These are phyloP conservation scores for Immersiporthe knoxdaviesiana DNA, from an alignment of 2,329 filamentous ascomycete species.

Conservation along the genomic window DNA sequence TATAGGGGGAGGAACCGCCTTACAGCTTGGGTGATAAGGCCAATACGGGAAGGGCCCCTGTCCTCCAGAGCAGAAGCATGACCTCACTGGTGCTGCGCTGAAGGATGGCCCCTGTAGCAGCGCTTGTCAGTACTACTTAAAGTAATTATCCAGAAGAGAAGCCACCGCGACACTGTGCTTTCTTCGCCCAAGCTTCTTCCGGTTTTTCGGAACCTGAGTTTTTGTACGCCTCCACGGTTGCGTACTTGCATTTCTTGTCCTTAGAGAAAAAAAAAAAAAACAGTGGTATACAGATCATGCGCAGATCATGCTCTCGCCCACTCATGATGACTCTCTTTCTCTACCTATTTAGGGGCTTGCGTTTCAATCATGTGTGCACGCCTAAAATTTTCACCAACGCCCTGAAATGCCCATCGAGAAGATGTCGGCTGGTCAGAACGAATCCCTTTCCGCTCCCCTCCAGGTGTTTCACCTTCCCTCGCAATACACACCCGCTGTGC, in stretches of 20 bases:
- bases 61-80: background rate
- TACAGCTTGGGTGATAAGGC: background rate
- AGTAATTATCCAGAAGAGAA: background rate
- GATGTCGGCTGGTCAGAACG: too few relatives aligned
- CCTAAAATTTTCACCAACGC: background rate
- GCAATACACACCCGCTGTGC: background rate
- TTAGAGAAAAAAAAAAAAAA: too few relatives aligned
- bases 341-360: background rate
- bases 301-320: background rate
- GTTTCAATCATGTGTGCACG: background rate
- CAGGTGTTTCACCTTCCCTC: background rate
- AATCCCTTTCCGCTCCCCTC: too few relatives aligned
- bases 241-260: too few relatives aligned
- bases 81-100: slow-evolving; percentile 15
- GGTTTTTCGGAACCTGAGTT: background rate
- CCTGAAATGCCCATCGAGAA: background rate
- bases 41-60: background rate
- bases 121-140: too few relatives aligned
- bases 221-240: background rate
- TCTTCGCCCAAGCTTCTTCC: background rate
- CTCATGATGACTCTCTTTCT: background rate
- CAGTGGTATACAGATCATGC: background rate
- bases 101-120: background rate
- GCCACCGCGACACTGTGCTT: background rate
- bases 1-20: too few relatives aligned